Evolutionary conservation across 2,329 filamentous ascomycete genomes (phyloP).

Genomic region (Lasiodiplodia citricola): DNA sequence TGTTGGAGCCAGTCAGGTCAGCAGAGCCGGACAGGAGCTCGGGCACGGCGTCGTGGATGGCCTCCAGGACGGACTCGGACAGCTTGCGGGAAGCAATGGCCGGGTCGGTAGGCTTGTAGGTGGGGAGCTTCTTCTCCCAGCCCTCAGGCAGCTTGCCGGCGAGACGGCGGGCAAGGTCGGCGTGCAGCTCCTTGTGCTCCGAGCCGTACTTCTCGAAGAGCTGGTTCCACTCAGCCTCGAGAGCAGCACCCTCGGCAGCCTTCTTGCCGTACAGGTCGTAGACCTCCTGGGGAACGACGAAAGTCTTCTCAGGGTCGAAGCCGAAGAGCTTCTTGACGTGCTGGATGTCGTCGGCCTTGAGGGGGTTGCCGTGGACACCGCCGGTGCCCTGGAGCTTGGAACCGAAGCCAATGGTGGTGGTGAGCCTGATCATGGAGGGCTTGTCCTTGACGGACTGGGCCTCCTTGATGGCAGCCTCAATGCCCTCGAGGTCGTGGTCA

Average conservation of each 20-base stretch:
- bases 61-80: constrained; percentile 89
- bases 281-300: constrained; percentile 91
- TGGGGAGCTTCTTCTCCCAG: constrained; percentile 92
- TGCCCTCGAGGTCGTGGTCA: constrained; percentile 83
- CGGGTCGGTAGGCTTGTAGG: constrained; percentile 83
- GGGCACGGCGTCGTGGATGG: constrained; percentile 80
- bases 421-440: constrained; percentile 95
- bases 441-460: constrained; percentile 91
- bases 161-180: constrained; percentile 81
- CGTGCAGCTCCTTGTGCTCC: constrained; percentile 78
- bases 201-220: constrained; percentile 84
- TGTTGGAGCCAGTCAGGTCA: constrained; percentile 97
- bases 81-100: constrained; percentile 95
- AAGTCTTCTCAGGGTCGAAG: constrained; percentile 92
- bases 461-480: constrained; percentile 86
- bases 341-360: constrained; percentile 94
- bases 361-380: constrained; percentile 92
- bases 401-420: constrained; percentile 96
- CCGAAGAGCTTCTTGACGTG: constrained; percentile 94
- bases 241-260: constrained; percentile 81
- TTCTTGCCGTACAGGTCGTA: constrained; percentile 90
- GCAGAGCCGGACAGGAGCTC: constrained; percentile 96
- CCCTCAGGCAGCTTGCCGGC: constrained; percentile 86
- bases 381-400: constrained; percentile 92
- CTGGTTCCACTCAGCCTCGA: constrained; percentile 94